Evolutionary conservation across 306 rosid genomes (phyloP).

Genomic region (Citrullus colocynthis): DNA sequence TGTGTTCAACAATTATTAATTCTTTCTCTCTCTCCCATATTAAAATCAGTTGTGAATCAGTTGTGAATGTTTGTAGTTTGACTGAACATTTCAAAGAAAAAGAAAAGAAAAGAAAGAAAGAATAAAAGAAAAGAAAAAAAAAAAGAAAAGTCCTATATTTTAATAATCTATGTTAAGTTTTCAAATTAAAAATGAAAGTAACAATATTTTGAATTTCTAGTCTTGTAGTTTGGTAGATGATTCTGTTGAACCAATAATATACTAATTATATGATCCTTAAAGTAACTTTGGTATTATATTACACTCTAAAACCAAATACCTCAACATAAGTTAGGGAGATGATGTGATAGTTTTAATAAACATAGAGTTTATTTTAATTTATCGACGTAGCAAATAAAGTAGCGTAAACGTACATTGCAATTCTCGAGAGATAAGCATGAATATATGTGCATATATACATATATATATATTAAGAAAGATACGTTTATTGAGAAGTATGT

Average conservation of each 20-base stretch:
- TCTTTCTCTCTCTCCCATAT: background rate
- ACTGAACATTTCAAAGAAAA: background rate
- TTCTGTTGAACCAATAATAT: background rate
- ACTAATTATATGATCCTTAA: background rate
- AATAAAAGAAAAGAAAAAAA: too few relatives aligned
- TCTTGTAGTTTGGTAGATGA: background rate
- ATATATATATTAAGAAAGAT: too few relatives aligned
- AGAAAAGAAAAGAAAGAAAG: background rate
- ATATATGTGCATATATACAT: background rate
- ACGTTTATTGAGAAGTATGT: too few relatives aligned
- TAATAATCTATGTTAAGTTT: background rate
- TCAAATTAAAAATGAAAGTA: background rate
- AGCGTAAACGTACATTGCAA: background rate
- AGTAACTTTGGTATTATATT: background rate
- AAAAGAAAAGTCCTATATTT: background rate
- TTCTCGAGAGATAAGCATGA: background rate
- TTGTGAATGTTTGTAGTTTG: background rate
- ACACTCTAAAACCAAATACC: background rate
- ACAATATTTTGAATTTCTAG: background rate
- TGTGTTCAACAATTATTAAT: too few relatives aligned
- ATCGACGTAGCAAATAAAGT: background rate
- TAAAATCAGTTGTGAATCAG: too few relatives aligned
- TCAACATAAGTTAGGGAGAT: background rate
- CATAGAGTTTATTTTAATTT: background rate
- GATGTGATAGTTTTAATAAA: background rate